phyloP scores from a whole-genome alignment of 257 asterid species.

The Gentiana dahurica region DNA sequence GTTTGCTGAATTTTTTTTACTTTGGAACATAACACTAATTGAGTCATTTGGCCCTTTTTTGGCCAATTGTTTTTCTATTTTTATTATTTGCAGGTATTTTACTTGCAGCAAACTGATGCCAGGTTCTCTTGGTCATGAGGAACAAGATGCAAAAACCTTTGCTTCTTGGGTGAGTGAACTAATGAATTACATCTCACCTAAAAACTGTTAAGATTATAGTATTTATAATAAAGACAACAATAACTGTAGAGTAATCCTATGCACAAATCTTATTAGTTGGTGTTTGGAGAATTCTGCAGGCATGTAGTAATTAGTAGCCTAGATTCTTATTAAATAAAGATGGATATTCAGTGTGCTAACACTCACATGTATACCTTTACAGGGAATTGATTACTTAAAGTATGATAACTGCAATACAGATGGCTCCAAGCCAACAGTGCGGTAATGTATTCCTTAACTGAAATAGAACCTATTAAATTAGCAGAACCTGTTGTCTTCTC shows the following conservation, averaged over 20 bases:
- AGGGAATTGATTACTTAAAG: constrained; percentile 93
- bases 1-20: neutral
- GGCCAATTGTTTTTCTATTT: neutral
- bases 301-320: too few species aligned
- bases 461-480: neutral
- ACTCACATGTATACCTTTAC: constrained; percentile 5
- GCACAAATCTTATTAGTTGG: too few species aligned
- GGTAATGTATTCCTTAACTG: constrained; percentile 25
- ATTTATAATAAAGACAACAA: too few species aligned
- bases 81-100: constrained; percentile 37
- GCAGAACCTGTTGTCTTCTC: too few species aligned
- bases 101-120: constrained; percentile 84
- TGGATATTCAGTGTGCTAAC: too few species aligned
- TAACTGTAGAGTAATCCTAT: too few species aligned
- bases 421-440: constrained; percentile 48
- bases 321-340: too few species aligned
- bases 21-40: neutral
- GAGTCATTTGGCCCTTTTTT: neutral
- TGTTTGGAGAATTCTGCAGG: too few species aligned
- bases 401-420: constrained; percentile 77
- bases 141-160: constrained; percentile 74
- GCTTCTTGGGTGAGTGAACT: constrained; percentile 57
- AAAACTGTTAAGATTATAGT: too few species aligned
- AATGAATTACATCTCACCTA: too few species aligned
- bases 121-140: constrained; percentile 89